phyloP scores from a whole-genome alignment of 2,329 filamentous ascomycete genomes.

The Domatiomyces globalis region DNA sequence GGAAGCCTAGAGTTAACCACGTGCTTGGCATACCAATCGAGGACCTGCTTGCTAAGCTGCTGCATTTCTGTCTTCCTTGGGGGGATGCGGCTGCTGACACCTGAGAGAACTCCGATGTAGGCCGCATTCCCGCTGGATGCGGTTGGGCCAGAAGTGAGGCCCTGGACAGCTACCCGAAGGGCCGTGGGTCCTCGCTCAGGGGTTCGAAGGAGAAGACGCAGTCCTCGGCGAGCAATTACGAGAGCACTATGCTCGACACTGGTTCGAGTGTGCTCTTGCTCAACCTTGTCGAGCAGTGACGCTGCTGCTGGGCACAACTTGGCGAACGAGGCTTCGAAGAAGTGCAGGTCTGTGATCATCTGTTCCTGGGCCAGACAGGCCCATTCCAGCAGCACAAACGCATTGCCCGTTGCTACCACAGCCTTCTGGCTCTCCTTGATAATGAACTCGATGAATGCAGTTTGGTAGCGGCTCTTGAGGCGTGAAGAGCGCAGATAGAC shows the following conservation, averaged over 20 bases:
- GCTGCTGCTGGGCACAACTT: slow-evolving; percentile 57
- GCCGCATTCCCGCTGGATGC: slow-evolving; percentile 56
- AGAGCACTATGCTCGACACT: slow-evolving; percentile 60
- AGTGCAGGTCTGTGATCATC: slow-evolving; percentile 44
- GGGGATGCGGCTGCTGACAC: slow-evolving; percentile 62
- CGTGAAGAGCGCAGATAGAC: slow-evolving; percentile 47
- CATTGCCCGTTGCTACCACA: slow-evolving; percentile 62
- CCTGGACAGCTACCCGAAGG: slow-evolving; percentile 48
- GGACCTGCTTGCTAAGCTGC: slow-evolving; percentile 55
- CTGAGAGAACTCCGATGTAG: slow-evolving; percentile 72
- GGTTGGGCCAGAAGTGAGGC: slow-evolving; percentile 54
- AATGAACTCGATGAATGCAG: slow-evolving; percentile 46
- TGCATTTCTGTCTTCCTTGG: slow-evolving; percentile 49
- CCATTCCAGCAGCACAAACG: slow-evolving; percentile 87
- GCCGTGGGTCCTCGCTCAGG: slow-evolving; percentile 45
- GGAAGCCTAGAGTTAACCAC: slow-evolving; percentile 63
- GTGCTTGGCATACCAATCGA: slow-evolving; percentile 73
- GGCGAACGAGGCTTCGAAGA: slow-evolving; percentile 39
- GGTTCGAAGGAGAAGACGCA: slow-evolving; percentile 57
- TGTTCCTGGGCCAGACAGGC: slow-evolving; percentile 64
- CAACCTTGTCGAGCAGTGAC: slow-evolving; percentile 61
- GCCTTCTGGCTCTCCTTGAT: slow-evolving; percentile 61
- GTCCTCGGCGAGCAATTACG: slow-evolving; percentile 61
- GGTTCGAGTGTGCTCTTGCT: slow-evolving; percentile 49
- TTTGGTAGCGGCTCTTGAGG: slow-evolving; percentile 27